Percentiles rank a stretch among this genome's conserved stretches.
Evolutionary conservation across 2,329 filamentous ascomycete species (phyloP).

Genomic region (Stemphylium beticola): DNA sequence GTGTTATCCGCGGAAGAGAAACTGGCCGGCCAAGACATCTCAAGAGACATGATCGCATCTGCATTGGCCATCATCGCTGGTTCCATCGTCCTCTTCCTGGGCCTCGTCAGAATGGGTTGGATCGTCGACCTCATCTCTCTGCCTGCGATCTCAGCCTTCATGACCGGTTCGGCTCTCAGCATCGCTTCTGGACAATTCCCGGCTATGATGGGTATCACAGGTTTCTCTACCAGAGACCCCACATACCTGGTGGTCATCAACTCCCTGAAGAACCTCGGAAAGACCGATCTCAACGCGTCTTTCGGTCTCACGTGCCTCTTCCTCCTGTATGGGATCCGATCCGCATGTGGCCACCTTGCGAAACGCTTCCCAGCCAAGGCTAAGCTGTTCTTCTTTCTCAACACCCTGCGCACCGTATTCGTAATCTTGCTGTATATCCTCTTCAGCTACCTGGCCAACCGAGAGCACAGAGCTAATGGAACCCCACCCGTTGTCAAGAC

Average conservation of each 20-base stretch:
- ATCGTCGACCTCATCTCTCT: constrained; percentile 94
- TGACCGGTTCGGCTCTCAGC: constrained; percentile 94
- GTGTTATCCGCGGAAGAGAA: constrained; percentile 65
- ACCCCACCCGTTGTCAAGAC: constrained; percentile 72
- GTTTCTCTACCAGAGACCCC: constrained; percentile 74
- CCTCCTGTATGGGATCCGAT: constrained; percentile 75
- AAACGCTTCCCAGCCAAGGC: constrained; percentile 71
- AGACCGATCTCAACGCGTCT: constrained; percentile 73
- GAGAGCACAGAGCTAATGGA: constrained; percentile 50
- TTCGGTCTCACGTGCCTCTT: constrained; percentile 83
- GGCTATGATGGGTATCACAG: constrained; percentile 77
- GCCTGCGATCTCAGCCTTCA: constrained; percentile 90
- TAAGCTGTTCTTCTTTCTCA: constrained; percentile 86
- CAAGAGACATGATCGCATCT: constrained; percentile 53
- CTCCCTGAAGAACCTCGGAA: constrained; percentile 71
- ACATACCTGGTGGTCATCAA: constrained; percentile 89
- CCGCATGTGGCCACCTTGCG: constrained; percentile 66
- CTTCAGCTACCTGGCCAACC: constrained; percentile 86
- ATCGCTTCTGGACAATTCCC: constrained; percentile 87
- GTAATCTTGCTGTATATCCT: constrained; percentile 91
- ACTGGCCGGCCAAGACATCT: constrained; percentile 43
- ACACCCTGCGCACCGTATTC: constrained; percentile 87
- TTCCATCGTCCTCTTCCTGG: constrained; percentile 78
- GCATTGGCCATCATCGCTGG: constrained; percentile 81
- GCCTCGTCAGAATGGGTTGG: constrained; percentile 82